These are phyloP conservation scores for Fusarium solani-melongenae DNA, from an alignment of 2,329 filamentous ascomycete species.

Conservation along the genomic window DNA sequence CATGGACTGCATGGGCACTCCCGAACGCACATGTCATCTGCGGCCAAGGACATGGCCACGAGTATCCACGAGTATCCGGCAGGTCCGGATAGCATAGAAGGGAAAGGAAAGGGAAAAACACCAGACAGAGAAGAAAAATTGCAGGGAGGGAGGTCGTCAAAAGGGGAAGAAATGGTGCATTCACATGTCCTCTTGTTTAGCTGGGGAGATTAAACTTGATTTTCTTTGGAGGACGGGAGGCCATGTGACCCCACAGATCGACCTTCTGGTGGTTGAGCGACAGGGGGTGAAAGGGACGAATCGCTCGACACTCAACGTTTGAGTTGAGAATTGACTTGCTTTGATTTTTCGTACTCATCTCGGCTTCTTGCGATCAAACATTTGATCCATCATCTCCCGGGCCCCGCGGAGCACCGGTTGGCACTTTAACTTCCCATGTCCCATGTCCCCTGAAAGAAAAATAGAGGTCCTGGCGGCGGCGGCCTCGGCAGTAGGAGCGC, in stretches of 20 bases:
- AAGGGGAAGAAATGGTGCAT: background rate
- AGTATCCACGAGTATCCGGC: background rate
- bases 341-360: background rate
- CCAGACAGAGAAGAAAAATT: background rate
- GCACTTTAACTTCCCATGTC: background rate
- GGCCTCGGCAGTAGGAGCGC: background rate
- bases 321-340: background rate
- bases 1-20: background rate
- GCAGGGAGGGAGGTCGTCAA: background rate
- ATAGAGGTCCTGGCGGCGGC: background rate
- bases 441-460: background rate
- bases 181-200: background rate
- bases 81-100: background rate
- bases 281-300: background rate
- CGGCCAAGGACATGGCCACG: background rate
- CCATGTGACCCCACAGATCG: background rate
- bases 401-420: background rate
- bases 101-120: background rate
- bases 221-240: background rate
- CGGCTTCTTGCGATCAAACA: background rate
- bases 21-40: background rate
- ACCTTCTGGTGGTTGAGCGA: background rate
- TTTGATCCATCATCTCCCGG: background rate
- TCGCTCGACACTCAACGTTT: background rate
- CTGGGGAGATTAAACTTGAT: slow-evolving; percentile 10